A percentile compares a stretch with the other conserved stretches of the same genome.
Conservation (phyloP, 2,329 filamentous ascomycete species). For the Arthroderma sp. region DNA sequence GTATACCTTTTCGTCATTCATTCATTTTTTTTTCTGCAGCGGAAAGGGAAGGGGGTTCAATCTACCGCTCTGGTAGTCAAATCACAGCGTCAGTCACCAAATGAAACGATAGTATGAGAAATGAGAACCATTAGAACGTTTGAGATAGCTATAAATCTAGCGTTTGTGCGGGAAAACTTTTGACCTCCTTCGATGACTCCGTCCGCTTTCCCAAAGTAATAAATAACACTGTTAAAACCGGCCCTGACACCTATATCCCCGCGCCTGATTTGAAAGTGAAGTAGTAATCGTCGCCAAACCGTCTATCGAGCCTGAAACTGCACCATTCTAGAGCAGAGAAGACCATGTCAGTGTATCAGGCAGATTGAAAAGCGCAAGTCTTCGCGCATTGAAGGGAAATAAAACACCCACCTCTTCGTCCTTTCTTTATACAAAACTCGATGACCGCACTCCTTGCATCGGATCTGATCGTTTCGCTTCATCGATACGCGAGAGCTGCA, state of each 20-base stretch:
- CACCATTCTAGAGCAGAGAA: slow-evolving; percentile 59
- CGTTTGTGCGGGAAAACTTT: not conserved
- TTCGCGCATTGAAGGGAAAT: slow-evolving; percentile 7
- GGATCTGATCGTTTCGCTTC: slow-evolving; percentile 66
- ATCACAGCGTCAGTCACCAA: not conserved
- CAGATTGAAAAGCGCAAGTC: slow-evolving; percentile 7
- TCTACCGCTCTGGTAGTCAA: not conserved
- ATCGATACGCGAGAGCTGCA: slow-evolving; percentile 67
- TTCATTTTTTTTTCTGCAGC: not conserved
- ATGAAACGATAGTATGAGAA: not conserved
- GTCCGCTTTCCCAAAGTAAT: not conserved
- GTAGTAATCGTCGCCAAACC: not conserved
- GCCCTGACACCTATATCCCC: slow-evolving; percentile 1
- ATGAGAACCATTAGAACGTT: not conserved
- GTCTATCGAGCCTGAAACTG: slow-evolving; percentile 86
- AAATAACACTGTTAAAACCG: not conserved
- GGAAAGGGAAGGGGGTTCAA: not conserved
- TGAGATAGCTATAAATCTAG: not conserved
- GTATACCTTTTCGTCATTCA: not conserved
- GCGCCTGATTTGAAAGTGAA: not conserved
- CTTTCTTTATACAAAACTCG: slow-evolving; percentile 95
- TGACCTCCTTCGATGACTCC: not conserved
- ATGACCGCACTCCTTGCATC: slow-evolving; percentile 87
- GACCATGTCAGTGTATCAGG: slow-evolving; percentile 8
- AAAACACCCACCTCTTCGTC: slow-evolving; percentile 69